A percentile compares a stretch with the other conserved stretches of the same genome.
phyloP scores from a whole-genome alignment of 805 yeast genomes.

The Yamadazyma laniorum region DNA sequence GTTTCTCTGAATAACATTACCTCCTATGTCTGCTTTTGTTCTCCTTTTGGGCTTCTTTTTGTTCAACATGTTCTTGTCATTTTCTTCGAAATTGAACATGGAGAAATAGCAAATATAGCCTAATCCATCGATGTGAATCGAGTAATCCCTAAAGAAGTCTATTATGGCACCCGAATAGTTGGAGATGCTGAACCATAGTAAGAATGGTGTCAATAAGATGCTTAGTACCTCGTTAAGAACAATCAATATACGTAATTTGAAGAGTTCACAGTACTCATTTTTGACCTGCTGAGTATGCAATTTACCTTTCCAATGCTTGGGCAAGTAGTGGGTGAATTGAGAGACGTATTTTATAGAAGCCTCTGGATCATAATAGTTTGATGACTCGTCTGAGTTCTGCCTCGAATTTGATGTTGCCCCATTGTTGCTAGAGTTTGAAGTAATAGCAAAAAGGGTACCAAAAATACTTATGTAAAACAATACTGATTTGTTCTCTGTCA shows the following conservation, averaged over 20 bases:
- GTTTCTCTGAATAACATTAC: constrained; percentile 5
- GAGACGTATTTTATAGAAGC: constrained; percentile 76
- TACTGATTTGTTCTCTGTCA: constrained; percentile 76
- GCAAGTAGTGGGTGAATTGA: constrained; percentile 86
- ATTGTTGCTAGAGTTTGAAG: constrained; percentile 40
- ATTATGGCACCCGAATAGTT: constrained; percentile 69
- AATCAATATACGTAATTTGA: constrained; percentile 68
- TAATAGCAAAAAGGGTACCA: constrained; percentile 85
- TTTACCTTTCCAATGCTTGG: constrained; percentile 80
- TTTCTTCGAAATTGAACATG: constrained; percentile 77
- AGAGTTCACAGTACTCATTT: constrained; percentile 74
- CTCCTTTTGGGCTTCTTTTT: constrained; percentile 10
- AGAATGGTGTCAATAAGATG: constrained; percentile 79
- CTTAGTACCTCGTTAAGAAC: constrained; percentile 78
- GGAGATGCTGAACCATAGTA: constrained; percentile 84
- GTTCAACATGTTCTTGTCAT: constrained; percentile 45
- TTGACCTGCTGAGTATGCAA: constrained; percentile 85
- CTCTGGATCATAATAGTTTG: constrained; percentile 85
- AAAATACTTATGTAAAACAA: constrained; percentile 84
- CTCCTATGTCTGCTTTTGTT: constrained; percentile 10
- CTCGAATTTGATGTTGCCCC: constrained; percentile 14
- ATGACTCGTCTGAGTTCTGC: constrained; percentile 9
- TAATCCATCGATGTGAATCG: constrained; percentile 88
- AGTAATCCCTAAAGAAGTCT: constrained; percentile 87
- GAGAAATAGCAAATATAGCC: constrained; percentile 96